Percentiles rank a stretch among this genome's conserved stretches.
These are phyloP conservation scores for Bipolaris gigantea DNA, from an alignment of 2,329 filamentous ascomycete genomes.

Conservation along the genomic window DNA sequence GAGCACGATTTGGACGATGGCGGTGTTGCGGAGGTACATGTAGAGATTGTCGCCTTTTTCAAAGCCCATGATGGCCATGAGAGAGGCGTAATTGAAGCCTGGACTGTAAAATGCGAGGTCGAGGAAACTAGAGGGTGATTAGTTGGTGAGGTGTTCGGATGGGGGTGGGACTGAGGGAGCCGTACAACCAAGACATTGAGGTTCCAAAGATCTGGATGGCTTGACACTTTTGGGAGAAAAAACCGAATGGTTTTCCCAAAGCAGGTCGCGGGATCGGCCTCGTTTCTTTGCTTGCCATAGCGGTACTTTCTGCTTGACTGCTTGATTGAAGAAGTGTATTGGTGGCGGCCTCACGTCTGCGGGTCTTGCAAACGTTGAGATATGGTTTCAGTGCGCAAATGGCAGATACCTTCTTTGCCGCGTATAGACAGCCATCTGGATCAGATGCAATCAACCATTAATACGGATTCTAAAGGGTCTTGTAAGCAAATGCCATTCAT, in stretches of 20 bases:
- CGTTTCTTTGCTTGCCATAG: conserved; percentile 59
- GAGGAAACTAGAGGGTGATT: conserved; percentile 49
- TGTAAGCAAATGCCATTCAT: not conserved
- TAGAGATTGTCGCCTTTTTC: conserved; percentile 66
- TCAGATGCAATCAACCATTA: not conserved
- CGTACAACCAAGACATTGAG: conserved; percentile 74
- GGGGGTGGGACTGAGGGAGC: not conserved
- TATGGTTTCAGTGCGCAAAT: not conserved
- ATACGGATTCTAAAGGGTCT: not conserved
- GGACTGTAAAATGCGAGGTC: conserved; percentile 63
- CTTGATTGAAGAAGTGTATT: not conserved
- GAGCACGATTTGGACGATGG: conserved; percentile 77
- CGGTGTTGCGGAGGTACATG: conserved; percentile 70
- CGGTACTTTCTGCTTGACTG: conserved; percentile 64
- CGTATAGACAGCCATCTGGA: not conserved
- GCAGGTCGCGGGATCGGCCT: conserved; percentile 60
- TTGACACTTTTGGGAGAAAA: conserved; percentile 72
- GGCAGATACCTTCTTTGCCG: not conserved
- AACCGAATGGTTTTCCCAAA: conserved; percentile 63
- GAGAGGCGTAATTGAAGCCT: conserved; percentile 74
- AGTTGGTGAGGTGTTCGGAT: not conserved
- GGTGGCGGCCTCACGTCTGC: conserved; percentile 3
- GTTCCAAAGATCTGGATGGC: conserved; percentile 72
- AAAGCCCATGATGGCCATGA: conserved; percentile 72
- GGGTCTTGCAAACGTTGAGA: not conserved